A percentile compares a stretch with the other conserved stretches of the same genome.
Conservation (phyloP, 2,329 filamentous ascomycete genomes). For the Endoconidiophora polonica region DNA sequence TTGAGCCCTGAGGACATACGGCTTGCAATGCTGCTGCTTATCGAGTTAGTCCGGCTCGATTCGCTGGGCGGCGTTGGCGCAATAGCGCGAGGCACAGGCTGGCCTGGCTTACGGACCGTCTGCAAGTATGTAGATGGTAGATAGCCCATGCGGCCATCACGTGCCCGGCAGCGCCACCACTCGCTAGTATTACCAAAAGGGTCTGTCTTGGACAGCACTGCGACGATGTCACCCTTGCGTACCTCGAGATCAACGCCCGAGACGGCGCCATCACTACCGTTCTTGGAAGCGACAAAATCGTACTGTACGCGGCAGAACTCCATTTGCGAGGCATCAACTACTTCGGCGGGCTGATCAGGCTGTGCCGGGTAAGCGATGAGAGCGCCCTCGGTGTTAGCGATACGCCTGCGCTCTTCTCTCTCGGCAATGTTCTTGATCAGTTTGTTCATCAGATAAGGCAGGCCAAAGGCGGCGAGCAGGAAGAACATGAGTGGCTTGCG, state of each 20-base stretch:
- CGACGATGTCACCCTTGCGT: constrained; percentile 89
- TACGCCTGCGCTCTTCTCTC: constrained; percentile 53
- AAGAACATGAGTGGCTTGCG: constrained; percentile 96
- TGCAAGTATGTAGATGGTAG: constrained; percentile 83
- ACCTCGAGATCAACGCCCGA: constrained; percentile 76
- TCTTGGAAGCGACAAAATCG: constrained; percentile 74
- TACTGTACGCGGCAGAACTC: constrained; percentile 93
- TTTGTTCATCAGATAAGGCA: constrained; percentile 95
- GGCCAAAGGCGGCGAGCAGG: constrained; percentile 78
- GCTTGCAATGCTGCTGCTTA: constrained; percentile 24
- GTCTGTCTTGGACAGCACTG: constrained; percentile 81
- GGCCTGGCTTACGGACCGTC: constrained; percentile 38
- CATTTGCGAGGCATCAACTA: constrained; percentile 73
- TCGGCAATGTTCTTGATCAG: constrained; percentile 70
- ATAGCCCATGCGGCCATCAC: constrained; percentile 83
- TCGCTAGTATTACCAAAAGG: constrained; percentile 83
- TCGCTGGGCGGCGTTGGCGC: constrained; percentile 31
- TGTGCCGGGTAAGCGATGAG: constrained; percentile 27
- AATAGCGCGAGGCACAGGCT: constrained; percentile 31
- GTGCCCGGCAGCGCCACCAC: constrained; percentile 90
- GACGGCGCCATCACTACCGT: constrained; percentile 28
- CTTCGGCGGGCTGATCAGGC: constrained; percentile 30
- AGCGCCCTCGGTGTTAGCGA: constrained; percentile 26
- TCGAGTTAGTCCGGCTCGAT: constrained; percentile 30
- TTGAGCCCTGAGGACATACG: constrained; percentile 8